These are phyloP conservation scores for Phytophthora hybrid DNA, from an alignment of 352 stramenopile species.

Conservation along the genomic window DNA sequence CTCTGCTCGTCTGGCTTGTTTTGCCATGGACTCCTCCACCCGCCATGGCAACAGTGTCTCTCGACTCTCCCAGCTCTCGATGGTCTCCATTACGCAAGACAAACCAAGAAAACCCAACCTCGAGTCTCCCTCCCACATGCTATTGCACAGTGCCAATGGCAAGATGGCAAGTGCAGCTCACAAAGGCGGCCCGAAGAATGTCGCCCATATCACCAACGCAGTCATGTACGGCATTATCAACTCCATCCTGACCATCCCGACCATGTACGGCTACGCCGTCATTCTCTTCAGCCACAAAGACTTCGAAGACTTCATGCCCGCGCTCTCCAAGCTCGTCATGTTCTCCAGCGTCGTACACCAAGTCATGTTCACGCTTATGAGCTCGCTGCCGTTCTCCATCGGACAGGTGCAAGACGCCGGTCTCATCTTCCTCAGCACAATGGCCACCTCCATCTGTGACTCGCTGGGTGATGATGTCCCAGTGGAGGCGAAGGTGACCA, in stretches of 20 bases:
- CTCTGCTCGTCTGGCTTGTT: not conserved
- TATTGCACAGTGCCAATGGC: conserved; percentile 30
- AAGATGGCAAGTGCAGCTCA: conserved; percentile 9
- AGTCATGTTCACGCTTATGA: conserved; percentile 88
- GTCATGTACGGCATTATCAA: conserved; percentile 92
- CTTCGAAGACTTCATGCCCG: conserved; percentile 87
- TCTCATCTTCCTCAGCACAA: conserved; percentile 97
- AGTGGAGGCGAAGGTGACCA: conserved; percentile 90
- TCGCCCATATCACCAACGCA: conserved; percentile 63
- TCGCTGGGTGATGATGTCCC: conserved; percentile 68
- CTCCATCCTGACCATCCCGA: conserved; percentile 93
- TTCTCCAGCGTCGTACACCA: conserved; percentile 96
- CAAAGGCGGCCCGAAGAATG: not conserved
- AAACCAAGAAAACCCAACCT: conserved; percentile 26
- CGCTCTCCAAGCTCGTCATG: conserved; percentile 95
- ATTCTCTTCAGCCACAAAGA: conserved; percentile 95
- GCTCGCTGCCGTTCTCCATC: conserved; percentile 95
- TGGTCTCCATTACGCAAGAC: conserved; percentile 24
- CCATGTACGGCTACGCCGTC: conserved; percentile 95
- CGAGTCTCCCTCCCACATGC: conserved; percentile 32
- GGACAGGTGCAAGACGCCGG: conserved; percentile 98
- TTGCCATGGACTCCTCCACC: conserved; percentile 15
- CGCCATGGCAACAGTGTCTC: conserved; percentile 17
- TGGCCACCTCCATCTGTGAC: conserved; percentile 91
- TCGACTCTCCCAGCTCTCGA: conserved; percentile 25